phyloP scores from a whole-genome alignment of 495 filamentous ascomycete species.

The Eremomyces bilateralis region DNA sequence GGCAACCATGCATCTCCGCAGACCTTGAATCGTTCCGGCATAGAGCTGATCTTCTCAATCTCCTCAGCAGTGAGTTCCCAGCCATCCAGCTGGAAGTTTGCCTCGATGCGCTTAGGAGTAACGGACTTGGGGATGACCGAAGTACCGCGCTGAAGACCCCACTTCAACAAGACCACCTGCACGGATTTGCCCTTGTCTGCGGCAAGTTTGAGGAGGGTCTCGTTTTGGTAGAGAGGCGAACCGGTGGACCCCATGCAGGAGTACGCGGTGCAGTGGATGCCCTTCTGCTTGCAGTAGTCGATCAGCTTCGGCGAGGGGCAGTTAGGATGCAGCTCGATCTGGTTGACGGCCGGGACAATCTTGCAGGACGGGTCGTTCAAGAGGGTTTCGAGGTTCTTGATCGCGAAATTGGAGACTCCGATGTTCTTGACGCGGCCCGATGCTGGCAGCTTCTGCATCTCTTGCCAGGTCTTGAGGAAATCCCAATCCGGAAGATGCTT shows the following conservation, averaged over 20 bases:
- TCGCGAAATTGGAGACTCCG: slow-evolving; percentile 41
- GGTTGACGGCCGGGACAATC: slow-evolving; percentile 69
- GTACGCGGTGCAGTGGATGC: slow-evolving; percentile 22
- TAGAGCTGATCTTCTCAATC: slow-evolving; percentile 14
- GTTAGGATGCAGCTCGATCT: slow-evolving; percentile 39
- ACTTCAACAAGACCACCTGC: slow-evolving; percentile 20
- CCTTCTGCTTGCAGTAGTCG: slow-evolving; percentile 30
- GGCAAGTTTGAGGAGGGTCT: slow-evolving; percentile 16
- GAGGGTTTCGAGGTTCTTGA: slow-evolving; percentile 35
- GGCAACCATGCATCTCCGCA: slow-evolving; percentile 22
- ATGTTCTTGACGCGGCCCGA: slow-evolving; percentile 61
- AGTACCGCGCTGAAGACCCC: slow-evolving; percentile 22
- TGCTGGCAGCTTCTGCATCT: slow-evolving; percentile 62
- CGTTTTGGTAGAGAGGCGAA: slow-evolving; percentile 19
- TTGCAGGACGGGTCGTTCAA: slow-evolving; percentile 29
- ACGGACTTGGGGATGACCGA: slow-evolving; percentile 22
- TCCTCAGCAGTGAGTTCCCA: slow-evolving; percentile 19
- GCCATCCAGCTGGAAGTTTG: slow-evolving; percentile 21
- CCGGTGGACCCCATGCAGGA: slow-evolving; percentile 21
- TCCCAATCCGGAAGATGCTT: slow-evolving; percentile 50
- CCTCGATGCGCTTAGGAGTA: slow-evolving; percentile 17
- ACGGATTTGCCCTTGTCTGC: slow-evolving; percentile 17
- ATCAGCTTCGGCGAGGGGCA: slow-evolving; percentile 42
- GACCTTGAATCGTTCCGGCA: slow-evolving; percentile 22
- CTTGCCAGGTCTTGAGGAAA: slow-evolving; percentile 58